These are phyloP conservation scores for Yamadazyma sp. DNA, from an alignment of 1,139 yeast species.

Conservation along the genomic window DNA sequence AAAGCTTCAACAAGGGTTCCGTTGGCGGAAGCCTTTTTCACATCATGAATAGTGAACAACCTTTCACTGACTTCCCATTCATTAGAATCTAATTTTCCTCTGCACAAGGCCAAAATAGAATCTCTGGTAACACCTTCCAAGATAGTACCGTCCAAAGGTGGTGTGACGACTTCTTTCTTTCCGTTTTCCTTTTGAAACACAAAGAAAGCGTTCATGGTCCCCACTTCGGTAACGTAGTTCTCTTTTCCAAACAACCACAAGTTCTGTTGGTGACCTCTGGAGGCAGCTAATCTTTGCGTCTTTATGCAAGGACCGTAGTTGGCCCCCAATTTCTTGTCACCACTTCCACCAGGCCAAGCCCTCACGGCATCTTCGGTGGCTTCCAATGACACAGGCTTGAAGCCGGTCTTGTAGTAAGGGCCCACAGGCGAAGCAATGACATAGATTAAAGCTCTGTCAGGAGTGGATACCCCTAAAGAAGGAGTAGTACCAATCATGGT, in stretches of 20 bases:
- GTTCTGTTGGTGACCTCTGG: slow-evolving; percentile 89
- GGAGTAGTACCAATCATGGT: slow-evolving; percentile 90
- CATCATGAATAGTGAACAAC: slow-evolving; percentile 76
- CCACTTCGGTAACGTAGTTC: slow-evolving; percentile 90
- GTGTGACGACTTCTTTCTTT: slow-evolving; percentile 88
- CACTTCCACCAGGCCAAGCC: slow-evolving; percentile 99
- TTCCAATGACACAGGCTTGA: slow-evolving; percentile 89
- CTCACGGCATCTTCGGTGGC: slow-evolving; percentile 94
- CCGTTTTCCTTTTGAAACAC: slow-evolving; percentile 77
- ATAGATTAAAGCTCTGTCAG: slow-evolving; percentile 75
- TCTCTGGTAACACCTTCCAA: slow-evolving; percentile 97
- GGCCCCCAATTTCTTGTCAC: slow-evolving; percentile 94
- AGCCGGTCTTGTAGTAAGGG: slow-evolving; percentile 86
- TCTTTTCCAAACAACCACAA: slow-evolving; percentile 95
- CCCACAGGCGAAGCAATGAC: slow-evolving; percentile 96
- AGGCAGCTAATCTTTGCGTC: slow-evolving; percentile 87
- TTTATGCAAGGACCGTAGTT: slow-evolving; percentile 93
- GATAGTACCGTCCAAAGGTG: slow-evolving; percentile 96
- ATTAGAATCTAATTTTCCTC: slow-evolving; percentile 64
- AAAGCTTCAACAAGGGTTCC: slow-evolving; percentile 92
- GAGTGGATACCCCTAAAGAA: slow-evolving; percentile 80
- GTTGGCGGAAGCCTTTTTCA: slow-evolving; percentile 68
- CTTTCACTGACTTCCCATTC: slow-evolving; percentile 87
- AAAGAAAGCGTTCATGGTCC: slow-evolving; percentile 94
- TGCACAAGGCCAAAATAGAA: slow-evolving; percentile 74